Conservation (phyloP, 768 basidiomycete species). For the Podaxis sp. region DNA sequence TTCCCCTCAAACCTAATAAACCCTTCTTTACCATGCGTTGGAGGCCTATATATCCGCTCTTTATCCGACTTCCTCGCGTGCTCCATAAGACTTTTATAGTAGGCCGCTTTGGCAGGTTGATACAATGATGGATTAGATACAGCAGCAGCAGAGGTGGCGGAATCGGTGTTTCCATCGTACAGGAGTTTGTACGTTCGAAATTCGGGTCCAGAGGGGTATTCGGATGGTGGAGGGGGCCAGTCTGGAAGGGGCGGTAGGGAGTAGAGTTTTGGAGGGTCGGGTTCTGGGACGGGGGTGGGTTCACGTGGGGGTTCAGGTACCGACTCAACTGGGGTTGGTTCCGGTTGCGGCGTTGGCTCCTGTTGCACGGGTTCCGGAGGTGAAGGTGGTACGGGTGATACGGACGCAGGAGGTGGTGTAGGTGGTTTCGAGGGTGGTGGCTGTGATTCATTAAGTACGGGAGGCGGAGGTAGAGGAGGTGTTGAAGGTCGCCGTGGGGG, state of each 20-base stretch:
- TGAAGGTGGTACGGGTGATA: constrained; percentile 28
- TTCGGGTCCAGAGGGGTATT: constrained; percentile 36
- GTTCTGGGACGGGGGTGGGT: neutral
- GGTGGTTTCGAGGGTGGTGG: constrained; percentile 23
- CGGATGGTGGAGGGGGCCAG: constrained; percentile 60
- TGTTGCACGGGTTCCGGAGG: constrained; percentile 14
- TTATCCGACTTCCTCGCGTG: constrained; percentile 32
- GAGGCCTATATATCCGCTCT: constrained; percentile 26
- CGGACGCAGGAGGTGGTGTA: constrained; percentile 22
- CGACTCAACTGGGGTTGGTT: constrained; percentile 16
- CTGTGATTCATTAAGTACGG: constrained; percentile 9
- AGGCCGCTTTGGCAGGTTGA: constrained; percentile 21
- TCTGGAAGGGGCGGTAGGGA: constrained; percentile 37
- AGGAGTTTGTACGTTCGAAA: constrained; percentile 56
- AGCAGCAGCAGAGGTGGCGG: constrained; percentile 26
- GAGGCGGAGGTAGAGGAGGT: constrained; percentile 23
- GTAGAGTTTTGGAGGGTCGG: constrained; percentile 24
- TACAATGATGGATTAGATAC: constrained; percentile 20
- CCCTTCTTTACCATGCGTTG: constrained; percentile 56
- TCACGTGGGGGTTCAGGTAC: constrained; percentile 12
- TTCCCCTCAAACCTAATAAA: constrained; percentile 57
- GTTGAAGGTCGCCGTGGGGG: constrained; percentile 16
- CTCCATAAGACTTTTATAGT: constrained; percentile 40
- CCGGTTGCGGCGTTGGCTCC: constrained; percentile 12
- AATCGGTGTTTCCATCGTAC: constrained; percentile 59